Conservation (phyloP, 2,329 filamentous ascomycete species). For the Zasmidium angulare region DNA sequence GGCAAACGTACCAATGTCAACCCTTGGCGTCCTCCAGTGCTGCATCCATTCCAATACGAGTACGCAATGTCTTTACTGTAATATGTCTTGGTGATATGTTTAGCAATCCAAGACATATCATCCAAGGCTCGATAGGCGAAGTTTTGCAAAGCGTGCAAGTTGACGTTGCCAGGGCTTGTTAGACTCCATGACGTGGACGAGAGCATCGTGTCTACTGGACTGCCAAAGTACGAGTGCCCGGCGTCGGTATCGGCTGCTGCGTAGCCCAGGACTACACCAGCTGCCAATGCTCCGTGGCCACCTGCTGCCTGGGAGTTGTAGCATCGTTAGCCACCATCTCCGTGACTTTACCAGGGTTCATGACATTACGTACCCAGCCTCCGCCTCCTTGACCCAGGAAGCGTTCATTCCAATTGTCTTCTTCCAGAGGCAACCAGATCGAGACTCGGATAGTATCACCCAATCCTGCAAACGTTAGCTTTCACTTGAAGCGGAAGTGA, state of each 20-base stretch:
- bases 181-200: slow-evolving; percentile 27
- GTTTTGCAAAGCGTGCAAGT: slow-evolving; percentile 35
- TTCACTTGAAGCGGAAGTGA: no score
- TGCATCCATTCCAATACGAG: slow-evolving; percentile 43
- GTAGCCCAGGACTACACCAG: slow-evolving; percentile 26
- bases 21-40: slow-evolving; percentile 41
- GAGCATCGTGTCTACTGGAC: slow-evolving; percentile 12
- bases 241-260: slow-evolving; percentile 30
- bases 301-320: slow-evolving; percentile 3
- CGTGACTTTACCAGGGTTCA: not conserved
- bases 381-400: slow-evolving; percentile 45
- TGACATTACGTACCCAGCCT: slow-evolving; percentile 24
- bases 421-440: slow-evolving; percentile 33
- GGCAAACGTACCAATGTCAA: slow-evolving; percentile 26
- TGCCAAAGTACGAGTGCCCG: slow-evolving; percentile 18
- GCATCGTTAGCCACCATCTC: not conserved
- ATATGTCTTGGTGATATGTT: slow-evolving; percentile 29
- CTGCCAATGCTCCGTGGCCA: not conserved
- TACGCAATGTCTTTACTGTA: slow-evolving; percentile 36
- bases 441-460: slow-evolving; percentile 33
- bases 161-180: slow-evolving; percentile 34
- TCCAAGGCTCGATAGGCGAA: slow-evolving; percentile 36
- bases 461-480: slow-evolving; percentile 28
- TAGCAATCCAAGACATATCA: slow-evolving; percentile 38
- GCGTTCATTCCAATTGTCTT: slow-evolving; percentile 33